phyloP scores from a whole-genome alignment of 371 early-diverging fungal species.

The Saksenaea oblongispora region DNA sequence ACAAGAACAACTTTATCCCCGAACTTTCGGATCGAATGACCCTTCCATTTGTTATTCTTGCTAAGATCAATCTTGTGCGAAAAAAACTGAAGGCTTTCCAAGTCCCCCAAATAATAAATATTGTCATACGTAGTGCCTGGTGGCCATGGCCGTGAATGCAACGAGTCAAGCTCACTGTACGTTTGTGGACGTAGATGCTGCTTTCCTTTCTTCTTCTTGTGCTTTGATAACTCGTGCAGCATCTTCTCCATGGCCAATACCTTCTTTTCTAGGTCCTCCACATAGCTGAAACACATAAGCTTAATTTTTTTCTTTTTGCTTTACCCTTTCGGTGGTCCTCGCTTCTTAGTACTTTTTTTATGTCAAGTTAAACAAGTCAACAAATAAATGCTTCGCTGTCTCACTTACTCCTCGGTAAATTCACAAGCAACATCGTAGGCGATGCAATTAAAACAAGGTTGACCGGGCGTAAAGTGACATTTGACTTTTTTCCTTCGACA shows the following conservation, averaged over 20 bases:
- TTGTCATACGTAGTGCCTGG: conserved; percentile 25
- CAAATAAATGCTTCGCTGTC: not conserved
- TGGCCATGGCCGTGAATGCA: conserved; percentile 17
- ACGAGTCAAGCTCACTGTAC: conserved; percentile 11
- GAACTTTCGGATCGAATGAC: conserved; percentile 37
- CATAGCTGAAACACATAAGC: conserved; percentile 22
- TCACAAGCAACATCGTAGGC: conserved; percentile 29
- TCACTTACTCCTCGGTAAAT: conserved; percentile 20
- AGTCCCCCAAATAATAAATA: conserved; percentile 44
- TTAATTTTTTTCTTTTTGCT: not conserved
- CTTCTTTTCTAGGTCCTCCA: conserved; percentile 41
- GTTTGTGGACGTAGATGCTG: not conserved
- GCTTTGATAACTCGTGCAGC: conserved; percentile 8
- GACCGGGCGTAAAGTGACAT: conserved; percentile 28
- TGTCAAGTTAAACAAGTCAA: not conserved
- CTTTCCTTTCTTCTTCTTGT: conserved; percentile 1
- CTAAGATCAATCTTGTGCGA: conserved; percentile 39
- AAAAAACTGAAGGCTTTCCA: conserved; percentile 45
- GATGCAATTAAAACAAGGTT: conserved; percentile 34
- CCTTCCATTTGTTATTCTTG: conserved; percentile 27
- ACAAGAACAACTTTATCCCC: conserved; percentile 44
- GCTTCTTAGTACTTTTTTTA: conserved; percentile 21
- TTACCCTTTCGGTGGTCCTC: conserved; percentile 42
- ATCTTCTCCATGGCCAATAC: conserved; percentile 31
- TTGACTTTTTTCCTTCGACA: conserved; percentile 37